Conservation (phyloP, 2,329 filamentous ascomycete species). For the Talaromyces atroroseus region DNA sequence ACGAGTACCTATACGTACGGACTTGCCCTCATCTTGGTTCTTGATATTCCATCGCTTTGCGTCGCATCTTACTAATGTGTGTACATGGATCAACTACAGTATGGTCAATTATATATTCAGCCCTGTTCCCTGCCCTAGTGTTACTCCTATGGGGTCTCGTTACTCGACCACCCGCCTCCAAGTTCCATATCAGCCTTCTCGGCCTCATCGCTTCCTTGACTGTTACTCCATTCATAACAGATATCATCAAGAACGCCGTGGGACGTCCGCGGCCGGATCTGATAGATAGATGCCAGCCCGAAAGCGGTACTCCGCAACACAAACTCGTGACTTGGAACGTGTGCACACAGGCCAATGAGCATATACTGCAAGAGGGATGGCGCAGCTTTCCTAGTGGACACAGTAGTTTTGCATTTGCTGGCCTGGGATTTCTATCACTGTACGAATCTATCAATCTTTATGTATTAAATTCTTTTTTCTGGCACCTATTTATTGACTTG, state of each 20-base stretch:
- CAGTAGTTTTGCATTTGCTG: slow-evolving; percentile 56
- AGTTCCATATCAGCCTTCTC: slow-evolving; percentile 78
- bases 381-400: slow-evolving; percentile 61
- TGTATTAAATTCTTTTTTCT: neutral
- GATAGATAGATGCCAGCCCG: slow-evolving; percentile 78
- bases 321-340: slow-evolving; percentile 46
- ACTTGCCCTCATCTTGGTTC: slow-evolving; percentile 16
- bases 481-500: neutral
- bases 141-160: slow-evolving; percentile 62
- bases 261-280: slow-evolving; percentile 81
- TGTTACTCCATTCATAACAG: slow-evolving; percentile 76
- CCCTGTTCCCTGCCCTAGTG: slow-evolving; percentile 62
- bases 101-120: slow-evolving; percentile 75
- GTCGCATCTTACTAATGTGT: neutral
- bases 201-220: slow-evolving; percentile 72
- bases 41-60: neutral
- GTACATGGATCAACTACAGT: slow-evolving; percentile 23
- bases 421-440: slow-evolving; percentile 54
- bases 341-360: slow-evolving; percentile 47
- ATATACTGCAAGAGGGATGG: slow-evolving; percentile 60
- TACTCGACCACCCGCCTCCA: slow-evolving; percentile 62
- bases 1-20: slow-evolving; percentile 69
- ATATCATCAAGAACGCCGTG: slow-evolving; percentile 83
- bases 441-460: slow-evolving; percentile 22
- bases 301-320: slow-evolving; percentile 50